Evolutionary conservation across 2,329 filamentous ascomycete species (phyloP).

Genomic region (Fusarium tupiense): DNA sequence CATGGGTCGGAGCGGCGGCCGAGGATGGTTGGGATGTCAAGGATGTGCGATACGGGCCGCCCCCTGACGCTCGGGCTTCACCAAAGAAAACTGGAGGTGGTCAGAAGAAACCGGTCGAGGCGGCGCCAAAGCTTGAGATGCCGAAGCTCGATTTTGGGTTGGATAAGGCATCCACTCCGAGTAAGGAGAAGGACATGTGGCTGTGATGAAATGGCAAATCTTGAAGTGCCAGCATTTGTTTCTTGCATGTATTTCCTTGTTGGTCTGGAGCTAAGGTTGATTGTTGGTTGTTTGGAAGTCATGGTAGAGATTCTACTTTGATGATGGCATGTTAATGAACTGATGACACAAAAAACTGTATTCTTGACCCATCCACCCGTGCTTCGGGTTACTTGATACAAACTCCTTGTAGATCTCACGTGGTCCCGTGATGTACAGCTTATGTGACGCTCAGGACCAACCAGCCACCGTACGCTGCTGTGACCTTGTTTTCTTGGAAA

Average conservation of each 20-base stretch:
- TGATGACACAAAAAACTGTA: conserved; percentile 47
- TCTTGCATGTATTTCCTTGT: conserved; percentile 37
- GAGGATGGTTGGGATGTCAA: conserved; percentile 90
- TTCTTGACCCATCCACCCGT: conserved; percentile 20
- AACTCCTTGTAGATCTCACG: conserved; percentile 14
- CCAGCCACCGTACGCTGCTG: neutral
- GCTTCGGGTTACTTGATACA: conserved; percentile 18
- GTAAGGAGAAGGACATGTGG: conserved; percentile 48
- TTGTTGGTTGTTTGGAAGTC: conserved; percentile 44
- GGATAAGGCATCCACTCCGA: conserved; percentile 45
- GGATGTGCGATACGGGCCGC: conserved; percentile 79
- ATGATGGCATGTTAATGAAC: conserved; percentile 54
- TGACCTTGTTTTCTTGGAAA: neutral
- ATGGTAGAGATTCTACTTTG: conserved; percentile 41
- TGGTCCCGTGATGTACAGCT: neutral
- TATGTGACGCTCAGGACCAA: neutral
- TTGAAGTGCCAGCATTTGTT: conserved; percentile 30
- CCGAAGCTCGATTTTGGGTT: conserved; percentile 63
- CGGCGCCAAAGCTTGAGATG: conserved; percentile 70
- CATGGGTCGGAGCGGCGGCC: conserved; percentile 87
- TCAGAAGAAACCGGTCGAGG: conserved; percentile 62
- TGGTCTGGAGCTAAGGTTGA: conserved; percentile 39
- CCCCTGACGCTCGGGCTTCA: conserved; percentile 45
- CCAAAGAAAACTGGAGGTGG: conserved; percentile 48
- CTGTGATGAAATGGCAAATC: conserved; percentile 35